Evolutionary conservation across 75 land plant species (phyloP).

Genomic region (Pinus tabuliformis): DNA sequence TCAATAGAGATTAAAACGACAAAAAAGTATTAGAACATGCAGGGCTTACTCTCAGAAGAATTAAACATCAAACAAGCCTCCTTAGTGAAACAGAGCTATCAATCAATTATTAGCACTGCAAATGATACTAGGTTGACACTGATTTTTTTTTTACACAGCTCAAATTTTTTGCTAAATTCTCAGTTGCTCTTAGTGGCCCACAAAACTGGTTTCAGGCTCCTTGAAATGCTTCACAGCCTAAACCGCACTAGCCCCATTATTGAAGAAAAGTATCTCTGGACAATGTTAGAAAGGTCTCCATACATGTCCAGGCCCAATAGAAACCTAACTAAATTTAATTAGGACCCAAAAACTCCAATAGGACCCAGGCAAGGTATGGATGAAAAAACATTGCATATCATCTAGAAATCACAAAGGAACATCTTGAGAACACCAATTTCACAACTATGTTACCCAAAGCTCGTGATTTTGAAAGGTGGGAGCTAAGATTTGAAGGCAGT

Average conservation of each 20-base stretch:
- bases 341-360: not conserved
- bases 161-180: not conserved
- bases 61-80: not conserved
- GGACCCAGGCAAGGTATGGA: not conserved
- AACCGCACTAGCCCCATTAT: slow-evolving; percentile 10
- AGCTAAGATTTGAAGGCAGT: too few relatives aligned
- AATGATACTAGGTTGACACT: slow-evolving; percentile 9
- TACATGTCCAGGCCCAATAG: slow-evolving; percentile 4
- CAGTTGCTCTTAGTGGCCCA: slow-evolving; percentile 8
- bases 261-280: slow-evolving; percentile 8
- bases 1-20: not conserved
- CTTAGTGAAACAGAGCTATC: slow-evolving; percentile 5
- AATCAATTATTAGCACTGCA: slow-evolving; percentile 11
- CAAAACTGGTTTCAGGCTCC: slow-evolving; percentile 13
- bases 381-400: not conserved
- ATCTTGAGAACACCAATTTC: not conserved
- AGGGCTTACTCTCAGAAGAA: slow-evolving; percentile 10
- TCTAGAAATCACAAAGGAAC: not conserved
- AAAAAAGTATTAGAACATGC: not conserved
- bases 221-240: slow-evolving; percentile 9
- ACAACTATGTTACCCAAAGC: not conserved
- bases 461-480: too few relatives aligned
- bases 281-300: slow-evolving; percentile 4
- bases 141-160: not conserved
- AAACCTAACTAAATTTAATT: not conserved